A percentile compares a stretch with the other conserved stretches of the same genome.
Conservation (phyloP, 345 rosid species). For the Eucalyptus dawsonii region DNA sequence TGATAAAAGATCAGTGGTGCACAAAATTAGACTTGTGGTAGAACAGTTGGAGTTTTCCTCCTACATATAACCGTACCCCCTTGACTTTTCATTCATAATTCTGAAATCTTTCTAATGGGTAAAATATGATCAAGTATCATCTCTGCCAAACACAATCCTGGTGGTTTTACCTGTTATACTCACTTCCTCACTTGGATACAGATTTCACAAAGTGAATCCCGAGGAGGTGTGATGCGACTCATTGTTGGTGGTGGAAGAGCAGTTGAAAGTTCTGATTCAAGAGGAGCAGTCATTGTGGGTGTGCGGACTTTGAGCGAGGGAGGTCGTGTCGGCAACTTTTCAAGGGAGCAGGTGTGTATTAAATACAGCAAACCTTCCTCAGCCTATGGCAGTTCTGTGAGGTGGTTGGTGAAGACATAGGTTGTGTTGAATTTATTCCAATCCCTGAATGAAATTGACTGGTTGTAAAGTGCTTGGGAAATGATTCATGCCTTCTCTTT, state of each 20-base stretch:
- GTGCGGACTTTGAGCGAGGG: conserved; percentile 99
- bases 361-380: not conserved
- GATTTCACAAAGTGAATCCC: conserved; percentile 75
- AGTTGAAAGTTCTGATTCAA: conserved; percentile 68
- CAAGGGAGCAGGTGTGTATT: conserved; percentile 87
- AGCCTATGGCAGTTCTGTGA: not conserved
- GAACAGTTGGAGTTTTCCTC: not conserved
- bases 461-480: not conserved
- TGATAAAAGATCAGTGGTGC: not conserved
- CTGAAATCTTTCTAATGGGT: not conserved
- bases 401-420: not conserved
- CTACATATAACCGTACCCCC: not conserved
- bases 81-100: not conserved
- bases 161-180: not conserved
- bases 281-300: conserved; percentile 95
- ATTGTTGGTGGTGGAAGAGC: conserved; percentile 99
- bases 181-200: conserved; percentile 2
- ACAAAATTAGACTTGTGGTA: not conserved
- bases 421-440: not conserved
- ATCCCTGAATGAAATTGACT: not conserved
- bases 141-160: not conserved
- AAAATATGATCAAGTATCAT: not conserved
- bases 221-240: conserved; percentile 96
- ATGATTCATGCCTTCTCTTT: not conserved
- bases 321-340: conserved; percentile 95